Base-by-base conservation (phyloP, 2,329 filamentous ascomycete species). In the Tricladium varicosporioides region DNA sequence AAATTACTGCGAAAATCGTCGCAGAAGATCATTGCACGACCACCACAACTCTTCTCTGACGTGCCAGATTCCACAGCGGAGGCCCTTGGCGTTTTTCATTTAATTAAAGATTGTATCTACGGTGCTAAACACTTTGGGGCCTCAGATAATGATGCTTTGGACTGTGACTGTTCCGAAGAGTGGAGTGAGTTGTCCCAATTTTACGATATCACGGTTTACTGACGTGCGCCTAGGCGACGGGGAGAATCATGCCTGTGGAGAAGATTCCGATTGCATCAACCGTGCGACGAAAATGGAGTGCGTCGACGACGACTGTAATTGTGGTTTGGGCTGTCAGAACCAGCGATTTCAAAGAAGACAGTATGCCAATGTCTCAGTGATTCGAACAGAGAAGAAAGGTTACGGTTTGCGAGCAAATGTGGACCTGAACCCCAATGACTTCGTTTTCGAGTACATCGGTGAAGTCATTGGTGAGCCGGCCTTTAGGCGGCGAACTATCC, bases 221-320 rank as follows among this genome's bases (percentile, higher is more conserved):
- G 64, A 77, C 53, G 53, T 48, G 51, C 50, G 19, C 49, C 47
- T 68, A 88, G 85, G 75, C 36, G 76, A 84, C 71, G 81, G 82
- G 61, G 72, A 76, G 62, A 99, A 99, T 72, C 75, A 87, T 74
- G 92, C 94, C 50, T 99, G 94, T 73, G 93, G 91, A 63, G 92
- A 97, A 68, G 91, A 97, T 73, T 96, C 92, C 14, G 93, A 97
- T 73, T 99, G 94, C 75, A 99, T 99, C 79, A 99, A 99, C 74
- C 89, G 94, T 68, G 90, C 91, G 57, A 97, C 93, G 57, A 97
- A 97, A 74, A 96, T 97, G 84, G 94, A 99, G 76, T 99, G 94
- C 72, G 82, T 90, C 36, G 79, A 81, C 62, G 85, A 85, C 60
- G 88, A 92, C 65, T 94, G 92, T 74, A 90, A 91, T 70, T 99